Conservation (phyloP, 257 asterid species). For the Phtheirospermum japonicum region DNA sequence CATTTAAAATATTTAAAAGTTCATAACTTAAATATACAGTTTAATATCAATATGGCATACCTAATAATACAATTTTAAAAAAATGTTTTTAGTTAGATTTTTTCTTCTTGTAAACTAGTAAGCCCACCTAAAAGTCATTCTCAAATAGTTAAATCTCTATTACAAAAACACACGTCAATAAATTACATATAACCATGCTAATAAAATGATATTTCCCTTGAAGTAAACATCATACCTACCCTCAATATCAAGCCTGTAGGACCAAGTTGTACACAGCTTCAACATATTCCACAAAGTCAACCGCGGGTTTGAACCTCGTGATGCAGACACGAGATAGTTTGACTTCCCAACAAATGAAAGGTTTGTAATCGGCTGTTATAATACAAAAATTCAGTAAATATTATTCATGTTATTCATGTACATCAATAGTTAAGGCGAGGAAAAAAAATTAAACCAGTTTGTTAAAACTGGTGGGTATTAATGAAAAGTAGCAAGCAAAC, state of each 20-base stretch:
- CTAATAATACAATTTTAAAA: too few relatives aligned
- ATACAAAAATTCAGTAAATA: conserved; percentile 22
- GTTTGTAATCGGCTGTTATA: conserved; percentile 54
- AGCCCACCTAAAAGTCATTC: not conserved
- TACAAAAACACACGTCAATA: not conserved
- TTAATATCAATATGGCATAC: too few relatives aligned
- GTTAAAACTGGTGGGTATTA: not conserved
- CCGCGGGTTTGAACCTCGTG: conserved; percentile 65
- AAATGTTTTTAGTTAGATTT: too few relatives aligned
- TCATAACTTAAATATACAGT: too few relatives aligned
- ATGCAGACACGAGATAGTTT: conserved; percentile 68
- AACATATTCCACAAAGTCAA: conserved; percentile 77
- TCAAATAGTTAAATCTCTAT: not conserved
- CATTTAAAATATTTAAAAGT: too few relatives aligned
- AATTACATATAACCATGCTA: not conserved
- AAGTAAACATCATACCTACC: conserved; percentile 43
- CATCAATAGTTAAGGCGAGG: not conserved
- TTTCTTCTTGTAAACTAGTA: too few relatives aligned
- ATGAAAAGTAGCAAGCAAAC: not conserved
- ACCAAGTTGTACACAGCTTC: conserved; percentile 58
- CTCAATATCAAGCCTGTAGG: conserved; percentile 72
- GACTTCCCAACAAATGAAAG: conserved; percentile 84
- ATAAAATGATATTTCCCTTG: conserved; percentile 2
- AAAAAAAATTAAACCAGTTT: conserved; percentile 12
- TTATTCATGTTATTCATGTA: not conserved